These are phyloP conservation scores for Paraphoma chrysanthemicola DNA, from an alignment of 2,329 filamentous ascomycete genomes.

Conservation along the genomic window DNA sequence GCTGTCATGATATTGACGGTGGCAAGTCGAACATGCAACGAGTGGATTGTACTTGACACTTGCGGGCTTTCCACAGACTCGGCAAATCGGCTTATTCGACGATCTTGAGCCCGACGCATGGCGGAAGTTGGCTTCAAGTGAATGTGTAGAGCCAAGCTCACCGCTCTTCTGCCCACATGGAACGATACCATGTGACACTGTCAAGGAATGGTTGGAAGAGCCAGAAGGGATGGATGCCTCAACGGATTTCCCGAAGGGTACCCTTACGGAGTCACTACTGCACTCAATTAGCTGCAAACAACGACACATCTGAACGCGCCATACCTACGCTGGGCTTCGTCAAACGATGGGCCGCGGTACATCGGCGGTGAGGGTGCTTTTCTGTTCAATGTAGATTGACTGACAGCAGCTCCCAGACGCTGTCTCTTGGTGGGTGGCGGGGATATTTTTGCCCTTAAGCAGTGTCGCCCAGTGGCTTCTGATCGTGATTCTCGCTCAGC, in stretches of 20 bases:
- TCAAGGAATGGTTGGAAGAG: no score
- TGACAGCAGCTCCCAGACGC: conserved; percentile 5
- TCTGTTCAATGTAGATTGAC: not conserved
- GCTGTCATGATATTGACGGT: conserved; percentile 42
- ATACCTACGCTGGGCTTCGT: conserved; percentile 12
- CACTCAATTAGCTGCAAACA: no score
- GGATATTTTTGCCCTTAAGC: conserved; percentile 20
- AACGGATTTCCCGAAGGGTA: no score
- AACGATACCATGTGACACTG: no score
- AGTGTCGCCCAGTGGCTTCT: not conserved
- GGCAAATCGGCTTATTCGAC: conserved; percentile 28
- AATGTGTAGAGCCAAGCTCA: not conserved
- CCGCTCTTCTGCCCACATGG: not conserved
- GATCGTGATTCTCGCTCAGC: no score
- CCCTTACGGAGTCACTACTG: no score
- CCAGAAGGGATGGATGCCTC: no score
- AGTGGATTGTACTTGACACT: conserved; percentile 35
- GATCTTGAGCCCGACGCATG: conserved; percentile 3
- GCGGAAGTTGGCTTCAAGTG: not conserved
- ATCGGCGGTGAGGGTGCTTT: not conserved
- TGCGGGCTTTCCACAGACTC: conserved; percentile 34
- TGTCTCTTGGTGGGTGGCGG: conserved; percentile 33
- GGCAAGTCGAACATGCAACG: conserved; percentile 42
- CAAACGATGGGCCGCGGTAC: no score
- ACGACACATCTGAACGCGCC: not conserved